Conservation (phyloP, 139 green algal genomes). For the Eudorina sp. region DNA sequence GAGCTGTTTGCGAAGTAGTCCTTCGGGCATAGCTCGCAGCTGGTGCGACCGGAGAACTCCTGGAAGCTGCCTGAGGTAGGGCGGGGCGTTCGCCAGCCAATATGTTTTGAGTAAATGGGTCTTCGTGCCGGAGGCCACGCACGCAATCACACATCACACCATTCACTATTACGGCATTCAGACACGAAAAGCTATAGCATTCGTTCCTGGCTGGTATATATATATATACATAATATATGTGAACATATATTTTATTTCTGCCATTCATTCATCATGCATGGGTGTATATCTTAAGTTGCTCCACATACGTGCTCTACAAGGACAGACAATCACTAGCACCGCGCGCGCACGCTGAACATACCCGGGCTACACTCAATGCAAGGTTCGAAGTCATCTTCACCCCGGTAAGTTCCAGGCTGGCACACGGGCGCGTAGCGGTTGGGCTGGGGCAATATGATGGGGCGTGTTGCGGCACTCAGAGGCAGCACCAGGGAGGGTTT, state of each 20-base stretch:
- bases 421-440: slow-evolving; percentile 54
- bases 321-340: neutral
- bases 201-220: too few relatives aligned
- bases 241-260: too few relatives aligned
- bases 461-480: neutral
- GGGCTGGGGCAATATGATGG: slow-evolving; percentile 41
- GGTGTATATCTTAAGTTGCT: too few relatives aligned
- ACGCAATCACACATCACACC: too few relatives aligned
- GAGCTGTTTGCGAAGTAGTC: slow-evolving; percentile 4
- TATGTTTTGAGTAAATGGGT: too few relatives aligned
- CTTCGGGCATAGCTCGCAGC: slow-evolving; percentile 46
- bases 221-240: too few relatives aligned
- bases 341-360: neutral
- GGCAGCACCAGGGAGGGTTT: slow-evolving; percentile 53
- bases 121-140: too few relatives aligned
- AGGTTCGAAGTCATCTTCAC: slow-evolving; percentile 31
- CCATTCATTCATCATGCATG: too few relatives aligned
- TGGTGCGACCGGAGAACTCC: neutral
- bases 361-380: slow-evolving; percentile 47
- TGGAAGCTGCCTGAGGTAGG: slow-evolving; percentile 25
- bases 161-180: too few relatives aligned
- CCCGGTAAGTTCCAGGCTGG: slow-evolving; percentile 43
- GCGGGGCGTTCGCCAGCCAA: too few relatives aligned
- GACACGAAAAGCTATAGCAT: too few relatives aligned
- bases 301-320: too few relatives aligned